Conservation (phyloP, 2,329 filamentous ascomycete species). For the Pseudocercospora ulei region DNA sequence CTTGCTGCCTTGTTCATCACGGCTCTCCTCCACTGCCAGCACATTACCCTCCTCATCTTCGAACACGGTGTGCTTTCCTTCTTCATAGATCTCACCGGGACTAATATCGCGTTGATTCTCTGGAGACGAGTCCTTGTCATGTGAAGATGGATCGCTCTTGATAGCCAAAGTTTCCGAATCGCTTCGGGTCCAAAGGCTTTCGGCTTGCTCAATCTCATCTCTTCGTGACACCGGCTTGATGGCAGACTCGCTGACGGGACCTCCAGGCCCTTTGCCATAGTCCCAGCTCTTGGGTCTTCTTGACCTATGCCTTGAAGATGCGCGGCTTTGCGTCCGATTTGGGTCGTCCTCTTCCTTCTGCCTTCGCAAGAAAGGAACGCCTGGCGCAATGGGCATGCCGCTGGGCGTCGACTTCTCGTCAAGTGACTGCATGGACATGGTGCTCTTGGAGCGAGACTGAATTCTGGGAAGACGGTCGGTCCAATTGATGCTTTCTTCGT, state of each 20-base stretch:
- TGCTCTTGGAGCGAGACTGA: constrained; percentile 71
- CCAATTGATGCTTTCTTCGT: constrained; percentile 83
- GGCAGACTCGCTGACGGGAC: constrained; percentile 80
- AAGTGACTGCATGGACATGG: constrained; percentile 57
- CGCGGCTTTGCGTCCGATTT: constrained; percentile 53
- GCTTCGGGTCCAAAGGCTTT: constrained; percentile 30
- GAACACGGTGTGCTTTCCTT: constrained; percentile 67
- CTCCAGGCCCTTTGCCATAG: constrained; percentile 62
- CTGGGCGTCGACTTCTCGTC: constrained; percentile 53
- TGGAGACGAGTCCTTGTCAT: constrained; percentile 17
- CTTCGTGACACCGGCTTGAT: constrained; percentile 56
- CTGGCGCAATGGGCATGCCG: constrained; percentile 59
- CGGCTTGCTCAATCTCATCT: constrained; percentile 6
- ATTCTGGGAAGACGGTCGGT: constrained; percentile 82
- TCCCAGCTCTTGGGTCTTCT: constrained; percentile 57
- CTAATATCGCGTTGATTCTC: constrained; percentile 21
- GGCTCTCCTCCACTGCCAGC: constrained; percentile 52
- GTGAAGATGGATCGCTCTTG: constrained; percentile 28
- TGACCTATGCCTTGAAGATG: constrained; percentile 55
- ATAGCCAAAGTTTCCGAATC: constrained; percentile 40
- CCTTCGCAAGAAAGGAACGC: constrained; percentile 63
- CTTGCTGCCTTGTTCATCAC: constrained; percentile 39
- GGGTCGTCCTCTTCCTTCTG: constrained; percentile 63
- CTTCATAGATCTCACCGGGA: constrained; percentile 62
- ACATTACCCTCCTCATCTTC: constrained; percentile 86